These are phyloP conservation scores for Myxozyma mucilagina DNA, from an alignment of 805 yeast genomes.

Conservation along the genomic window DNA sequence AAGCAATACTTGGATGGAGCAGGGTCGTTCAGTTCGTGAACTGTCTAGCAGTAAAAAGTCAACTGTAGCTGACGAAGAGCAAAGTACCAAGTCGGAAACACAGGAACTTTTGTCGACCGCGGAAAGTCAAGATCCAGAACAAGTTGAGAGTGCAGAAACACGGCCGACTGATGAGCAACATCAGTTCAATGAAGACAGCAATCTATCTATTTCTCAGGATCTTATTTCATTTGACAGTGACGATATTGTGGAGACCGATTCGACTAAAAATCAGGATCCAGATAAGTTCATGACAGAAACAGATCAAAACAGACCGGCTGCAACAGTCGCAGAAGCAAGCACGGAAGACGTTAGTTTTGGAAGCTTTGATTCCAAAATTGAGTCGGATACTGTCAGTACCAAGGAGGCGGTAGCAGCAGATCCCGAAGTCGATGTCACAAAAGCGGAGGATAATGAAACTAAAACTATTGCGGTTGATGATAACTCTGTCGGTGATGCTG, in stretches of 20 bases:
- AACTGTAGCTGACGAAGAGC: neutral
- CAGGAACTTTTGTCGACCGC: no score
- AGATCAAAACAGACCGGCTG: neutral
- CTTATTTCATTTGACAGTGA: neutral
- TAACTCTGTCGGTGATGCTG: no score
- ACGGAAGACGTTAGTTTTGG: neutral
- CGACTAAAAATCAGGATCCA: neutral
- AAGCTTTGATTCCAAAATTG: neutral
- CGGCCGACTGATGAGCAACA: no score
- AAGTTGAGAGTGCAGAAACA: no score
- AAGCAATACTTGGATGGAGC: constrained; percentile 17
- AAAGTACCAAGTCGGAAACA: neutral
- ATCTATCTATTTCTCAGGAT: no score
- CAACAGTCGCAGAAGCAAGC: neutral
- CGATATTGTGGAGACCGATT: neutral
- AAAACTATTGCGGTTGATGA: no score
- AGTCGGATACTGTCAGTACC: no score
- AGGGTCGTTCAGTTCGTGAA: neutral
- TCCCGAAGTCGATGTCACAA: no score
- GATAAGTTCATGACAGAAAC: neutral
- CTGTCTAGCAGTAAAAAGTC: neutral
- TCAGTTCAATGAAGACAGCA: no score
- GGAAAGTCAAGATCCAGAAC: no score
- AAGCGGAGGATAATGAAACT: no score
- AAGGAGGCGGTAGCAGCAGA: neutral